phyloP scores from a whole-genome alignment of 495 filamentous ascomycete species.

The Trichodelitschia bisporula region DNA sequence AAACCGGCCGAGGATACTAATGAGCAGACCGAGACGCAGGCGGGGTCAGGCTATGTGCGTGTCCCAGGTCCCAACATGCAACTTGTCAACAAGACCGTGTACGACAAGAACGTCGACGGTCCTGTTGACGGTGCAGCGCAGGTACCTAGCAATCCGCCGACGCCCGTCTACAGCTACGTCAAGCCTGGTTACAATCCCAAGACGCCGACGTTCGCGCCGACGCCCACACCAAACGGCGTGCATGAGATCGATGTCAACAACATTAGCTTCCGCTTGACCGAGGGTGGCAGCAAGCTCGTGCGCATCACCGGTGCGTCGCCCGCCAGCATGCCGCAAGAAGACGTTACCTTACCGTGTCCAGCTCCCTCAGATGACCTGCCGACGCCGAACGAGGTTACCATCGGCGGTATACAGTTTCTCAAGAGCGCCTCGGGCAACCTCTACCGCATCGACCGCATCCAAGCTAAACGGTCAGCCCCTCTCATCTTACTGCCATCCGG shows the following conservation, averaged over 20 bases:
- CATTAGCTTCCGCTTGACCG: slow-evolving; percentile 46
- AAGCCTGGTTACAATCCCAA: background rate
- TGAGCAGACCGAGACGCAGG: slow-evolving; percentile 8
- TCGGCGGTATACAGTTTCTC: slow-evolving; percentile 70
- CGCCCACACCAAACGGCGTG: background rate
- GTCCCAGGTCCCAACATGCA: slow-evolving; percentile 81
- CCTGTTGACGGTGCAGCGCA: slow-evolving; percentile 34
- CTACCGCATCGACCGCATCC: slow-evolving; percentile 21
- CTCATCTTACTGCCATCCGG: slow-evolving; percentile 2
- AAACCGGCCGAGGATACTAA: background rate
- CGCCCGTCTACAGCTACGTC: slow-evolving; percentile 16
- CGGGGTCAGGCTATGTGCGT: slow-evolving; percentile 61
- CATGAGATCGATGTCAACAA: slow-evolving; percentile 56
- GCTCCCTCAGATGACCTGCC: slow-evolving; percentile 2
- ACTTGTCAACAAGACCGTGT: slow-evolving; percentile 64
- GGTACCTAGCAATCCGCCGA: slow-evolving; percentile 18
- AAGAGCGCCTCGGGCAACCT: slow-evolving; percentile 84
- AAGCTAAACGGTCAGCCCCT: slow-evolving; percentile 40
- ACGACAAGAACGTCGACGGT: slow-evolving; percentile 40
- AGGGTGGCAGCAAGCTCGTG: slow-evolving; percentile 67
- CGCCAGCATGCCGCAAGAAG: slow-evolving; percentile 21
- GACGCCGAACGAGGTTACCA: slow-evolving; percentile 53
- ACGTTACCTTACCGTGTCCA: no score
- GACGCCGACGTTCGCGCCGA: background rate
- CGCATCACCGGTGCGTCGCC: slow-evolving; percentile 39